phyloP scores from a whole-genome alignment of 148 eudicot species.

The Selenicereus undatus region DNA sequence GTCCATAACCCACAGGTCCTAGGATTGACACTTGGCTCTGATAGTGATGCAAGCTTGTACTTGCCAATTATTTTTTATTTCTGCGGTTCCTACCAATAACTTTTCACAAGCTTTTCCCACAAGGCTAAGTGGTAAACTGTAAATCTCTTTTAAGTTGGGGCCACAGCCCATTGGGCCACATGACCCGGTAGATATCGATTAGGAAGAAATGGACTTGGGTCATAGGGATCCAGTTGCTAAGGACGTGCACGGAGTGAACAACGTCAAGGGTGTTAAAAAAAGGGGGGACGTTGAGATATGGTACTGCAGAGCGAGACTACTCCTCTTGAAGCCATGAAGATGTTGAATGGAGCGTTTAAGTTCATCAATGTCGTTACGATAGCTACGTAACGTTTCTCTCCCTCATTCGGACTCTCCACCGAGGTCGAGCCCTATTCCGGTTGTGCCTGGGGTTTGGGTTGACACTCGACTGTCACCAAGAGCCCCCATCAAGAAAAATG shows the following conservation, averaged over 20 bases:
- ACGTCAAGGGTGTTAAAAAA: constrained; percentile 43
- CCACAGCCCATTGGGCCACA: constrained; percentile 40
- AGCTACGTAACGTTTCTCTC: constrained; percentile 9
- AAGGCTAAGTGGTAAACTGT: background rate
- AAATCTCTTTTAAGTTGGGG: background rate
- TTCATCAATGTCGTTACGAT: constrained; percentile 43
- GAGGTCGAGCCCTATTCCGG: constrained; percentile 47
- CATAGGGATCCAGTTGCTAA: constrained; percentile 42
- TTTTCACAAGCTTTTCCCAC: background rate
- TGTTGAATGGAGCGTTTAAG: constrained; percentile 38
- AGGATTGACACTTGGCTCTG: constrained; percentile 24
- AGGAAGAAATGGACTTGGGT: constrained; percentile 32
- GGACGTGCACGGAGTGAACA: constrained; percentile 42
- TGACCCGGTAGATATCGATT: constrained; percentile 38
- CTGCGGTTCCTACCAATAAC: background rate
- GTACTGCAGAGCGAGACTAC: constrained; percentile 35
- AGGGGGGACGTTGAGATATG: constrained; percentile 38
- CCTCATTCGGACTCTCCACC: constrained; percentile 20
- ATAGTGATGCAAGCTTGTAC: constrained; percentile 3
- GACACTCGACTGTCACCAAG: background rate
- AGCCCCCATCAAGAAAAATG: too few species aligned
- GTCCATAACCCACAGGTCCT: constrained; percentile 30
- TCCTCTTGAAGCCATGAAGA: constrained; percentile 37
- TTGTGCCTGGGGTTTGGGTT: constrained; percentile 8
- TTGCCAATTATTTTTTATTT: background rate